phyloP scores from a whole-genome alignment of 768 basidiomycete genomes.

The Hysterangium stoloniferum region DNA sequence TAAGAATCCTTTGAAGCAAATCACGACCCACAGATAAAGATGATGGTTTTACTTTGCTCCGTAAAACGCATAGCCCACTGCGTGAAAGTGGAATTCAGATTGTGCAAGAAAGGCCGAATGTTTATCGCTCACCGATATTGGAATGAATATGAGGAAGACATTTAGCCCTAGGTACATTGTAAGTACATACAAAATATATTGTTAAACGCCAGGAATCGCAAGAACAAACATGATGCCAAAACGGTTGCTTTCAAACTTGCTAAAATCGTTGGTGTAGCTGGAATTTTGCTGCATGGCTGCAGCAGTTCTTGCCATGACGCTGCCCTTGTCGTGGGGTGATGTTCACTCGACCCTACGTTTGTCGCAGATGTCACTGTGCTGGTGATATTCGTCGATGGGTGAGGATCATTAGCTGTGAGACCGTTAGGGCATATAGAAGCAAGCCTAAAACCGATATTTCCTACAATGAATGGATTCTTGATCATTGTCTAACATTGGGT shows the following conservation, averaged over 20 bases:
- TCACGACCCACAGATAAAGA: constrained; percentile 61
- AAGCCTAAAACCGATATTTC: too few relatives aligned
- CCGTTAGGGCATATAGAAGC: too few relatives aligned
- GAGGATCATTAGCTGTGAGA: too few relatives aligned
- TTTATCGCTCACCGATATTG: constrained; percentile 50
- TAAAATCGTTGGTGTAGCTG: constrained; percentile 35
- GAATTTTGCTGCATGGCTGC: constrained; percentile 26
- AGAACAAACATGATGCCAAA: constrained; percentile 48
- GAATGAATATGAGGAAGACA: constrained; percentile 62
- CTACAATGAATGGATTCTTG: too few relatives aligned
- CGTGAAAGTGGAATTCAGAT: not conserved
- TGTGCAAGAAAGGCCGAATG: too few relatives aligned
- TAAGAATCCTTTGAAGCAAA: not conserved
- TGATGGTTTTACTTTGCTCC: constrained; percentile 43
- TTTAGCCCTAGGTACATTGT: constrained; percentile 55
- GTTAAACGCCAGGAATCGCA: not conserved
- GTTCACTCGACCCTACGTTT: too few relatives aligned
- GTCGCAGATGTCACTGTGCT: too few relatives aligned
- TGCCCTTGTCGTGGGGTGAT: not conserved
- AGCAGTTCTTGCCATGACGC: not conserved
- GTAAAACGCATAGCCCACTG: constrained; percentile 73
- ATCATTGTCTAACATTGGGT: too few relatives aligned
- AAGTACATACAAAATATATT: not conserved
- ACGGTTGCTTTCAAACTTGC: constrained; percentile 48
- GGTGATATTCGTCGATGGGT: too few relatives aligned